These are phyloP conservation scores for Meripilus lineatus DNA, from an alignment of 1,284 basidiomycete species.

Conservation along the genomic window DNA sequence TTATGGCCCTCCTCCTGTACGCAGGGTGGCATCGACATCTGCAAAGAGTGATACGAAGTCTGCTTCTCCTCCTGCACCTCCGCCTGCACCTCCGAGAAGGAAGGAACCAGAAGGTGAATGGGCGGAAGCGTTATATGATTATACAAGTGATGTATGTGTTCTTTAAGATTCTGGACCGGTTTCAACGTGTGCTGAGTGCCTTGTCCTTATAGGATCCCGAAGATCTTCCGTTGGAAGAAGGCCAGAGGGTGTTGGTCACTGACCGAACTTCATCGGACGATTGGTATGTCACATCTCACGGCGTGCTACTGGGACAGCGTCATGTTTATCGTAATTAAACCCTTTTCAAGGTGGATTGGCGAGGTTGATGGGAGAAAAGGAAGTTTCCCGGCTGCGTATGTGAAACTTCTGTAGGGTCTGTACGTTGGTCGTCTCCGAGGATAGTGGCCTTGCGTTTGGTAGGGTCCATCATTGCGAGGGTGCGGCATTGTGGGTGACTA, in stretches of 20 bases:
- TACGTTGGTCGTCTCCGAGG: too few relatives aligned
- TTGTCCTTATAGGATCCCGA: conserved; percentile 50
- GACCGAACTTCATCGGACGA: conserved; percentile 68
- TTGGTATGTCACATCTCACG: too few relatives aligned
- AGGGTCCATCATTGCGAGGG: too few relatives aligned
- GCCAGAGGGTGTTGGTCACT: conserved; percentile 51
- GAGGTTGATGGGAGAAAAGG: conserved; percentile 59
- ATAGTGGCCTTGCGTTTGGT: too few relatives aligned
- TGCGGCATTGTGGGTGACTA: too few relatives aligned
- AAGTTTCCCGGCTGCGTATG: conserved; percentile 72
- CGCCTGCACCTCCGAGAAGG: conserved; percentile 17
- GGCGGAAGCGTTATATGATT: conserved; percentile 76
- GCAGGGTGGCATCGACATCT: conserved; percentile 30
- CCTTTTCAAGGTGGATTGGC: conserved; percentile 63
- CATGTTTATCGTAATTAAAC: conserved; percentile 2
- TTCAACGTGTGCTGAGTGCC: conserved; percentile 3
- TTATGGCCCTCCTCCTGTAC: conserved; percentile 54
- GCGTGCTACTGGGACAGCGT: not conserved
- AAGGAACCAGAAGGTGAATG: conserved; percentile 49
- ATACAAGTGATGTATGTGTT: conserved; percentile 49
- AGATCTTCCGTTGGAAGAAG: conserved; percentile 54
- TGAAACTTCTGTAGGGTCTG: conserved; percentile 52
- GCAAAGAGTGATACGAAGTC: conserved; percentile 19
- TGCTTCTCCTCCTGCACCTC: conserved; percentile 16
- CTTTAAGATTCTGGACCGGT: not conserved